Evolutionary conservation across 768 basidiomycete genomes (phyloP).

Genomic region (Grammothele lineata): DNA sequence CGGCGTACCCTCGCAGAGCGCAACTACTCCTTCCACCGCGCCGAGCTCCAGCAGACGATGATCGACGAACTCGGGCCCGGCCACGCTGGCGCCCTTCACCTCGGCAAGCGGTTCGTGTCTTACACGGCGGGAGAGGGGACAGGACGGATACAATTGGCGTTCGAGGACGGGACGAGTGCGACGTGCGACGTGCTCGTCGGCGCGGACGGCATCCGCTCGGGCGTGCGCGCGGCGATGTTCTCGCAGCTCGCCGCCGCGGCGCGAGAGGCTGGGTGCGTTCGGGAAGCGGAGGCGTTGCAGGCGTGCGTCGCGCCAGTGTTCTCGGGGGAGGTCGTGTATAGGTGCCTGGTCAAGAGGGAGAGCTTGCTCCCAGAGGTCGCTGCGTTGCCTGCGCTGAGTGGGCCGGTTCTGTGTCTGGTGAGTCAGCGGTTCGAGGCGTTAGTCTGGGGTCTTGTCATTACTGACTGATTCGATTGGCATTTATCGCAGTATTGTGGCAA

Average conservation of each 20-base stretch:
- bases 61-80: constrained; percentile 7
- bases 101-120: constrained; percentile 15
- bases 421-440: neutral
- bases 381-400: neutral
- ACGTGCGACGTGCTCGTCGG: constrained; percentile 25
- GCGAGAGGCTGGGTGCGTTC: neutral
- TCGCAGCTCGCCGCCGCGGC: constrained; percentile 3
- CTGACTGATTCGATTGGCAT: neutral
- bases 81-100: constrained; percentile 7
- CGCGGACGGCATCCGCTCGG: constrained; percentile 23
- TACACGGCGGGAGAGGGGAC: constrained; percentile 1
- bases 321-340: constrained; percentile 2
- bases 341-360: constrained; percentile 1
- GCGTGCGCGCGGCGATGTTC: constrained; percentile 8
- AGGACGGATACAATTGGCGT: constrained; percentile 13
- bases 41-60: constrained; percentile 15
- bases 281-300: neutral
- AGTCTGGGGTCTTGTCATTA: neutral
- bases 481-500: constrained; percentile 10
- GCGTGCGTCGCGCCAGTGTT: neutral
- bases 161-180: constrained; percentile 22
- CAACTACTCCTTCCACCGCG: constrained; percentile 13
- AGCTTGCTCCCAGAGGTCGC: neutral
- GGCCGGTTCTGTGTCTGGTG: neutral
- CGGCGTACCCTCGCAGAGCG: neutral